Evolutionary conservation across 176 grass and related monocot species (phyloP), one percentile per base, ranked within the genome.

Genomic region (Guadua angustifolia): DNA sequence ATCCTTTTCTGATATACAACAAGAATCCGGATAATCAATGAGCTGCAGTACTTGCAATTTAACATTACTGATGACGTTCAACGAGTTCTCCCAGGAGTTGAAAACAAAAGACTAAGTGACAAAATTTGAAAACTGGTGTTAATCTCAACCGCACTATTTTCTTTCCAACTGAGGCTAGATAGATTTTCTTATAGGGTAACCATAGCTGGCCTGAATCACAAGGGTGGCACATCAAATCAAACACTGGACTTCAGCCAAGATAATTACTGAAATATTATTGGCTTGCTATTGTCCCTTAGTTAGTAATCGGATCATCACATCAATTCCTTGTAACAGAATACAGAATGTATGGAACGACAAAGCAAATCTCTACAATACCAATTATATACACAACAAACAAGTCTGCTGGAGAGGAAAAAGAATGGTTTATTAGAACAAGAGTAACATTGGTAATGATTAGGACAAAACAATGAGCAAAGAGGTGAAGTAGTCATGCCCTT

Each of bases 301-400:
- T 75, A 43, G 62, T 47, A 68, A 69, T 38, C 25, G 12, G 47
- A 63, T 63, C 53, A 61, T 75, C 39, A 19, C 78, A 60, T 50
- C 63, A 75, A 80, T 32, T 59, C n/a, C 82, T 69, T 74, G 35
- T 81, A 76, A 58, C 71, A 19, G 9, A 75, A 56, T 35, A 74
- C 59, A 74, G 18, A 40, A 9, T 38, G 2, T 58, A 76, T 58
- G 5, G 9, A 39, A 51, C 25, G n/a, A 42, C 46, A 86, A 73
- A 21, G 40, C 12, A 53, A 73, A 49, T 57, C 57, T 86, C 81
- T 69, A 66, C 50, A 68, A 60, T 73, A 66, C 66, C 83, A 64
- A 81, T 70, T 76, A 77, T 82, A 81, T 66, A 38, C 66, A 78
- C 73, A 85, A 69, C 62, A 85, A 69, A 77, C 35, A 81, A 82